Evolutionary conservation across 2,329 filamentous ascomycete genomes (phyloP).

Genomic region (Diplodia seriata): DNA sequence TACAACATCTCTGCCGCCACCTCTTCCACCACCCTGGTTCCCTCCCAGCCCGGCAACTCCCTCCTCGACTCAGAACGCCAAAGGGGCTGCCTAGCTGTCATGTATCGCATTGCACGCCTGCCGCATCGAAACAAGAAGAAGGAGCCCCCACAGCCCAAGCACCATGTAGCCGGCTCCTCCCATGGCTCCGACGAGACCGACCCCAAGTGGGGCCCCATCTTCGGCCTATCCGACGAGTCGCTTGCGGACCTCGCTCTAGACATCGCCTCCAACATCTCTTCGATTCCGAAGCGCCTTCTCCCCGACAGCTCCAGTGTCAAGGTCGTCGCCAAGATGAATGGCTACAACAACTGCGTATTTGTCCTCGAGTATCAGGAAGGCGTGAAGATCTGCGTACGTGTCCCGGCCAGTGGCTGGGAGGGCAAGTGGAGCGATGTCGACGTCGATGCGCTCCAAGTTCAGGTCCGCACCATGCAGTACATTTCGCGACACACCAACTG

Average conservation of each 20-base stretch:
- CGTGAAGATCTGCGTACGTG: conserved; percentile 19
- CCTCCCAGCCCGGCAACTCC: too few species aligned
- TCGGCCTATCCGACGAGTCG: not conserved
- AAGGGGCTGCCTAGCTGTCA: too few species aligned
- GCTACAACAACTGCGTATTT: conserved; percentile 20
- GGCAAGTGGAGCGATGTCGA: conserved; percentile 20
- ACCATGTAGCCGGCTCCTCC: too few species aligned
- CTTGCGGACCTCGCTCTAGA: conserved; percentile 23
- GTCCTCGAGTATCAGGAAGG: conserved; percentile 12
- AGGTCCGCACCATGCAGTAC: conserved; percentile 24
- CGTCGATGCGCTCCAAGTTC: not conserved
- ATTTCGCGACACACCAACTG: conserved; percentile 22
- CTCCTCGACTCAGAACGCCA: too few species aligned
- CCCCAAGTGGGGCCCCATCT: not conserved
- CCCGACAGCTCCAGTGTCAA: conserved; percentile 7
- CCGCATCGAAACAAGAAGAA: too few species aligned
- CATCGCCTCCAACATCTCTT: not conserved
- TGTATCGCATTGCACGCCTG: too few species aligned
- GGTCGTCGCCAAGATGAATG: conserved; percentile 6
- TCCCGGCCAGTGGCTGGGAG: conserved; percentile 14
- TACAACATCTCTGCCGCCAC: too few species aligned
- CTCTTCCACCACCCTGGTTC: too few species aligned
- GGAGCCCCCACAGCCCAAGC: too few species aligned
- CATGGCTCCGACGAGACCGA: not conserved
- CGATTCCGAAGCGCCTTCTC: not conserved